Conservation (phyloP, 2,329 filamentous ascomycete genomes). For the Neoarthrinium moseri region DNA sequence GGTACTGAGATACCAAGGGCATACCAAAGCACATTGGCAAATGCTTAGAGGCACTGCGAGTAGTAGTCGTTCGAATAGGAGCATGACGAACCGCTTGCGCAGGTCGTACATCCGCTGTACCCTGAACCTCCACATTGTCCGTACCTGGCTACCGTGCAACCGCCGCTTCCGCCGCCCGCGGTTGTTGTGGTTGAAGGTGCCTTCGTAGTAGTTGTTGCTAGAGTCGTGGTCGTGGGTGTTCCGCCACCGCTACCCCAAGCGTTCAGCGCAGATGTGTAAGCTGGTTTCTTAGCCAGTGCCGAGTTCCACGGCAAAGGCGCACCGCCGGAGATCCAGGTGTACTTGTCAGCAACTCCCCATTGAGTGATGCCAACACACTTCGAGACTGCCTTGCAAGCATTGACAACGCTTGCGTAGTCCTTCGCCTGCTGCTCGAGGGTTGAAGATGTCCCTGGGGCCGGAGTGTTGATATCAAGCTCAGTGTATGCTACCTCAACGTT, state of each 20-base stretch:
- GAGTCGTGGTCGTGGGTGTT: neutral
- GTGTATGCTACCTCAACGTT: slow-evolving; percentile 52
- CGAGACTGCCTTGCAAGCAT: slow-evolving; percentile 42
- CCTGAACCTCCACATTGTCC: too few relatives aligned
- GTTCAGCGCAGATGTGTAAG: neutral
- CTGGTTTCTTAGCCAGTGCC: neutral
- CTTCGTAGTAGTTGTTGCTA: neutral
- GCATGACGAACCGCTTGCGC: too few relatives aligned
- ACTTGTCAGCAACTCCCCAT: slow-evolving; percentile 28
- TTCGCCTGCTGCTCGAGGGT: slow-evolving; percentile 17
- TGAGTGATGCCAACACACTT: slow-evolving; percentile 53
- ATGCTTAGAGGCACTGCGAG: too few relatives aligned
- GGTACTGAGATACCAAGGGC: neutral
- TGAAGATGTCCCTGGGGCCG: slow-evolving; percentile 17
- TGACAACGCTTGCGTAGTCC: slow-evolving; percentile 41
- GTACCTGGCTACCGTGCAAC: neutral
- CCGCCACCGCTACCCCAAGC: neutral
- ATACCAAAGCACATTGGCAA: neutral
- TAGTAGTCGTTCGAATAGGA: too few relatives aligned
- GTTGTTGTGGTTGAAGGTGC: neutral
- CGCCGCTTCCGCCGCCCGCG: neutral
- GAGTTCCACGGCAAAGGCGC: neutral
- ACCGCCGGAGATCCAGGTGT: slow-evolving; percentile 10
- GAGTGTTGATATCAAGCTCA: slow-evolving; percentile 53
- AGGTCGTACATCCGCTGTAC: too few relatives aligned